Evolutionary conservation across 805 yeast species (phyloP).

Genomic region (Wickerhamomyces pijperi): DNA sequence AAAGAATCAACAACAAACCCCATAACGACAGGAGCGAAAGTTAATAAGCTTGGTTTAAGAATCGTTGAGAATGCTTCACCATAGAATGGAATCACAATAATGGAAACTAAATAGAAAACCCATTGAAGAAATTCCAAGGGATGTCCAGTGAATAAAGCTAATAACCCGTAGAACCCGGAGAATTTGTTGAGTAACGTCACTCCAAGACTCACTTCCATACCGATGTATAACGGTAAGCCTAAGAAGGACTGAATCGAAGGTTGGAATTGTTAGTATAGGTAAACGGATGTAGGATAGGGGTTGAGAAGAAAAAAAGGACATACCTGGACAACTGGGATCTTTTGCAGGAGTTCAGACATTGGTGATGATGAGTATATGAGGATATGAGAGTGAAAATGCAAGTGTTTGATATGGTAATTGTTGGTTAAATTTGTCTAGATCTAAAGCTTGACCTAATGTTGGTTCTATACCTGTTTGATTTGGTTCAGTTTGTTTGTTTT

Average conservation of each 20-base stretch:
- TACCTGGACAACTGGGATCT: not conserved
- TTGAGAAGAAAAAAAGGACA: not conserved
- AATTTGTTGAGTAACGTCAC: conserved; percentile 77
- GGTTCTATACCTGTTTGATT: no score
- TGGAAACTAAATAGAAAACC: conserved; percentile 60
- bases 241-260: conserved; percentile 45
- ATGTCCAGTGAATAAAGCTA: conserved; percentile 83
- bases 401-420: no score
- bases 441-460: no score
- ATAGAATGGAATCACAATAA: conserved; percentile 53
- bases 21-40: conserved; percentile 51
- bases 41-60: conserved; percentile 43
- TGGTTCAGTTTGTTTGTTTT: no score
- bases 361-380: not conserved
- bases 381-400: no score
- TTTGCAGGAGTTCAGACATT: conserved; percentile 5
- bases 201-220: conserved; percentile 73
- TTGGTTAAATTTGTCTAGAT: no score
- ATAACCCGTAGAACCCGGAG: conserved; percentile 77
- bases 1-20: conserved; percentile 60
- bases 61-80: conserved; percentile 44
- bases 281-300: no score
- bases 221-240: conserved; percentile 75
- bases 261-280: no score
- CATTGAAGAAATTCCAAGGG: conserved; percentile 77